These are phyloP conservation scores for Beauveria sp. DNA, from an alignment of 2,329 filamentous ascomycete genomes.

Conservation along the genomic window DNA sequence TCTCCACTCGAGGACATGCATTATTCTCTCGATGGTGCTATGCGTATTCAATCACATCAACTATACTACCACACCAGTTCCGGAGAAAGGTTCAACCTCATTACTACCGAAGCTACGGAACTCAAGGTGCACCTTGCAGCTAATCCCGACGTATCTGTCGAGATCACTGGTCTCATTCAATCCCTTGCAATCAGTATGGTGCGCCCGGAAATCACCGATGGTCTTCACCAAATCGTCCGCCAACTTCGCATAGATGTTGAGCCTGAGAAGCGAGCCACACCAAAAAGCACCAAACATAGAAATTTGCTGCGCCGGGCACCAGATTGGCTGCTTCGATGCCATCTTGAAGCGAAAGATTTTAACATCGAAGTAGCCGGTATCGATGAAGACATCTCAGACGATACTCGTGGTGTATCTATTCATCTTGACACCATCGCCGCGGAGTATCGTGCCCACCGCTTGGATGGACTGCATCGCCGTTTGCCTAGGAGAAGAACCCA, in stretches of 20 bases:
- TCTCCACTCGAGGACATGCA: conserved; percentile 75
- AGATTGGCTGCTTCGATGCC: conserved; percentile 74
- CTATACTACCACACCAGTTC: conserved; percentile 90
- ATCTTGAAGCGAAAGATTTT: conserved; percentile 81
- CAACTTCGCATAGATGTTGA: conserved; percentile 69
- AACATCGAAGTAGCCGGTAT: conserved; percentile 85
- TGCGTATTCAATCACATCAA: conserved; percentile 77
- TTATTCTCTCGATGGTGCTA: conserved; percentile 76
- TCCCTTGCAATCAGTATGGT: conserved; percentile 87
- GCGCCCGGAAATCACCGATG: conserved; percentile 84
- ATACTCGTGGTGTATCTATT: conserved; percentile 74
- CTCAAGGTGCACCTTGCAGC: conserved; percentile 79
- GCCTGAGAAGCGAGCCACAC: conserved; percentile 44
- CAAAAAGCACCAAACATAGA: conserved; percentile 42
- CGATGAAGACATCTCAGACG: conserved; percentile 73
- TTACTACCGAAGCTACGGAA: conserved; percentile 83
- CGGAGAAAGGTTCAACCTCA: conserved; percentile 74
- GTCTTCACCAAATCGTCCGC: conserved; percentile 81
- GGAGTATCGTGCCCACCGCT: conserved; percentile 78
- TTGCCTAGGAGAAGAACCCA: conserved; percentile 62
- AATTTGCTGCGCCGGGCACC: conserved; percentile 76
- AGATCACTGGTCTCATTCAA: conserved; percentile 70
- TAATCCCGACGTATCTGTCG: conserved; percentile 75
- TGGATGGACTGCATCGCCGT: conserved; percentile 54
- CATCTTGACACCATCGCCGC: conserved; percentile 83